Evolutionary conservation across 1,139 yeast genomes (phyloP), one percentile per base, ranked within the genome.

Genomic region (Pichia sp.): DNA sequence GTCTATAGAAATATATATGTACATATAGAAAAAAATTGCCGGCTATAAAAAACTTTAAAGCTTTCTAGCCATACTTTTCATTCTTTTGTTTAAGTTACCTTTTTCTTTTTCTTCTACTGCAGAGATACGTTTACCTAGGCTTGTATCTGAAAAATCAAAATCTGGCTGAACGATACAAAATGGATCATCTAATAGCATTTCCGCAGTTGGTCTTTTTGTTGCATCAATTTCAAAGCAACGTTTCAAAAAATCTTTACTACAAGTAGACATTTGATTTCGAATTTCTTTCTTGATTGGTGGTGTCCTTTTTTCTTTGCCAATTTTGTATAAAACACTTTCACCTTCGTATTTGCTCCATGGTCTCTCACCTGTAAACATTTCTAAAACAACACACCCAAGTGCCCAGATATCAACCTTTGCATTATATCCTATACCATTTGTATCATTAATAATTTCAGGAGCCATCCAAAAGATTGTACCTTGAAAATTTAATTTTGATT

Each of bases 401-500:
- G 97, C 82, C 95, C 95, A 85, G 32, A 85, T 83, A 63, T 85
- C 95, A 33, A 94, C 89, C 64, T 94, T 94, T 27, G 98, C 98
- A 67, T 95, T 87, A 61, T 94, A 94, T 10, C 51, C 51, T 60
- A 84, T 95, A 54, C 83, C 85, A 46, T 80, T 82, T 5, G 57
- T 51, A 56, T 84, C 85, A 59, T 86, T 87, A 46, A 94, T 89
- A 50, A 94, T 96, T 62, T 94, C 99, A 0, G 99, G 99, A 0
- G 99, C 99, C 98, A 94, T 94, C 98, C 98, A 94, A 62, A 90
- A 94, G 3, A 94, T 90, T 0, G 98, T 90, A 23, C 99, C 99
- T 65, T 94, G 96, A 65, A 70, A 68, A 12, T 97, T 90, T 95
- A 90, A 87, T 48, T 87, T 96, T 2, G 96, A 90, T 56, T 87